phyloP scores from a whole-genome alignment of 495 filamentous ascomycete genomes.

The Sphaerosporella brunnea region DNA sequence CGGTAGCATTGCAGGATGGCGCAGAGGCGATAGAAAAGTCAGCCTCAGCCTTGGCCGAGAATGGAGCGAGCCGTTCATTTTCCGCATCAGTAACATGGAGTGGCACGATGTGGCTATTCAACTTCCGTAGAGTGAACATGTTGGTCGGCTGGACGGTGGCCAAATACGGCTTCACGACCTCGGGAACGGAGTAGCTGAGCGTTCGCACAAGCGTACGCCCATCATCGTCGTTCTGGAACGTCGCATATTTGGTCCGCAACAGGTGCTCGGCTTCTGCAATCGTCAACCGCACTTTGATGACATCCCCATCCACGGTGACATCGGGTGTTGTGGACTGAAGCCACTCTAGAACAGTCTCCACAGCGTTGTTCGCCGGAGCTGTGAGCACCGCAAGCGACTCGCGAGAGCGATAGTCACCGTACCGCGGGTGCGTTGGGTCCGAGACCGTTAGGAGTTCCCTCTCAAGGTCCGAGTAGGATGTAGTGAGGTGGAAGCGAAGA shows the following conservation, averaged over 20 bases:
- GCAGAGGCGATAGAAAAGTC: not conserved
- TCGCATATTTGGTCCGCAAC: slow-evolving; percentile 36
- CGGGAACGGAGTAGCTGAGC: slow-evolving; percentile 41
- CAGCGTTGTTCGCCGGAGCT: slow-evolving; percentile 29
- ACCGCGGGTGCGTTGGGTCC: slow-evolving; percentile 40
- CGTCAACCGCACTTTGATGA: slow-evolving; percentile 37
- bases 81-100: no score
- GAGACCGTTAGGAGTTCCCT: slow-evolving; percentile 43
- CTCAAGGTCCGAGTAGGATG: slow-evolving; percentile 35
- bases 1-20: slow-evolving; percentile 14
- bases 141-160: slow-evolving; percentile 41
- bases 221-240: slow-evolving; percentile 30
- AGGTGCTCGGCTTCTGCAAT: slow-evolving; percentile 37
- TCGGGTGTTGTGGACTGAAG: slow-evolving; percentile 33
- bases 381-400: slow-evolving; percentile 34
- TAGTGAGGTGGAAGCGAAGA: slow-evolving; percentile 36
- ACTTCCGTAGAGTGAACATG: slow-evolving; percentile 30
- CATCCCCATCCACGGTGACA: slow-evolving; percentile 36
- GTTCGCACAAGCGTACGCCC: slow-evolving; percentile 34
- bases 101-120: not conserved
- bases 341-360: slow-evolving; percentile 34
- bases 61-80: no score
- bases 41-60: no score
- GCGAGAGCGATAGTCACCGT: slow-evolving; percentile 48
- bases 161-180: slow-evolving; percentile 31